These are phyloP conservation scores for Urostyla sp. DNA, from an alignment of 73 alveolate species.

Conservation along the genomic window DNA sequence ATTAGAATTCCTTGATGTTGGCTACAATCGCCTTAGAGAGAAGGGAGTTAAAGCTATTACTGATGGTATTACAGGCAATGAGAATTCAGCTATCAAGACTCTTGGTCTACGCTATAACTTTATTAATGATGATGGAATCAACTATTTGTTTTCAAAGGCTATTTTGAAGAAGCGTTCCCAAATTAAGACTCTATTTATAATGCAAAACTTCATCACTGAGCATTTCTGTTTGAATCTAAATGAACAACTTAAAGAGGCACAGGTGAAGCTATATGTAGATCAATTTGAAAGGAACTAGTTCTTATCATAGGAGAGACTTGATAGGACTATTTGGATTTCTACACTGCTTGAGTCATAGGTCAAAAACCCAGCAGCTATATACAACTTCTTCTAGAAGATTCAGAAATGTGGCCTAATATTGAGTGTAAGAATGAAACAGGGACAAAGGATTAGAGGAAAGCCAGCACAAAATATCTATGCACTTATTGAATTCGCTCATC, in stretches of 20 bases:
- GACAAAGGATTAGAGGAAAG: conserved; percentile 84
- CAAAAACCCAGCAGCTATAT: conserved; percentile 60
- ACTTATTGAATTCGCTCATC: conserved; percentile 89
- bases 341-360: conserved; percentile 68
- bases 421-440: conserved; percentile 87
- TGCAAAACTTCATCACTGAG: conserved; percentile 83
- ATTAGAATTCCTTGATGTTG: conserved; percentile 89
- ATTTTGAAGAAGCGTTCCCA: conserved; percentile 60
- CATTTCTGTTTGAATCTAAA: conserved; percentile 73
- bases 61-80: conserved; percentile 82
- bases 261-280: conserved; percentile 80
- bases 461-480: conserved; percentile 76
- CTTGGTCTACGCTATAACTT: conserved; percentile 94
- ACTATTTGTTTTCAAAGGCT: conserved; percentile 69
- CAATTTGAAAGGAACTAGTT: conserved; percentile 76
- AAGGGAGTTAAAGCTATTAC: conserved; percentile 89
- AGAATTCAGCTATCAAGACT: conserved; percentile 67
- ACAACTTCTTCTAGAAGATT: conserved; percentile 64
- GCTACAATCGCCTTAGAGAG: conserved; percentile 93
- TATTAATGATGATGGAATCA: conserved; percentile 86
- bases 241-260: conserved; percentile 64
- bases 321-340: conserved; percentile 91
- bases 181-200: conserved; percentile 78
- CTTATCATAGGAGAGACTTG: conserved; percentile 82
- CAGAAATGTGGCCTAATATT: conserved; percentile 88